Evolutionary conservation across 768 basidiomycete species (phyloP), one percentile per base, ranked within the genome.

Genomic region (Amanita molliuscula): DNA sequence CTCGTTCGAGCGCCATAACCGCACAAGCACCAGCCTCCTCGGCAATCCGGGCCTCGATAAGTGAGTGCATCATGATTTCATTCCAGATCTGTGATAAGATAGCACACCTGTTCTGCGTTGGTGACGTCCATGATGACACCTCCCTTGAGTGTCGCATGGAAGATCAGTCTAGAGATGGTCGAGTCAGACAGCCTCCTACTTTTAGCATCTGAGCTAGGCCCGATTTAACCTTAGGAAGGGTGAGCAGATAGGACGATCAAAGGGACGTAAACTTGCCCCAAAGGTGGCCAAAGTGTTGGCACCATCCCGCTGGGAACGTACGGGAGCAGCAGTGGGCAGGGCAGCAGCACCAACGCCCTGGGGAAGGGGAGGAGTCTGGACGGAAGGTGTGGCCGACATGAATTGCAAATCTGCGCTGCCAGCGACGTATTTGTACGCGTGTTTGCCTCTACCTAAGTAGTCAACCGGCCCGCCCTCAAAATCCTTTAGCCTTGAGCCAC

Each of bases 201-300:
- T 96, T 96, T 60, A 96, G 74, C 94, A 98, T 96, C 75, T 96
- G 92, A 3, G 94, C 92, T 41, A 98, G 73, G 52, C 91, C 93
- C 20, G 88, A 88, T 67, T 94, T 94, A 60, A 94, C 92, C 87
- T 89, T n/a, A 47, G 51, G 23, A 50, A 34, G 25, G 18, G 29
- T 33, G 37, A 40, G 44, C 3, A 33, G 16, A 50, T 35, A 43
- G 40, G 43, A 56, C 43, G 33, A 54, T 37, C 37, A 41, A 44
- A 45, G 55, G 20, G 50, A 52, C 6, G 41, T 25, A 44, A 26
- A 60, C 74, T 47, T 61, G 85, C 85, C 26, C 80, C 81, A 60
- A 86, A 88, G 3, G 86, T 86, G 21, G 84, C 85, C 41, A 85
- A 64, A 53, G 72, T 77, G 38, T 41, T 48, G 46, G 74, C 73